A percentile compares a stretch with the other conserved stretches of the same genome.
These are phyloP conservation scores for Myriosclerotinia scirpicola DNA, from an alignment of 2,329 filamentous ascomycete species.

Conservation along the genomic window DNA sequence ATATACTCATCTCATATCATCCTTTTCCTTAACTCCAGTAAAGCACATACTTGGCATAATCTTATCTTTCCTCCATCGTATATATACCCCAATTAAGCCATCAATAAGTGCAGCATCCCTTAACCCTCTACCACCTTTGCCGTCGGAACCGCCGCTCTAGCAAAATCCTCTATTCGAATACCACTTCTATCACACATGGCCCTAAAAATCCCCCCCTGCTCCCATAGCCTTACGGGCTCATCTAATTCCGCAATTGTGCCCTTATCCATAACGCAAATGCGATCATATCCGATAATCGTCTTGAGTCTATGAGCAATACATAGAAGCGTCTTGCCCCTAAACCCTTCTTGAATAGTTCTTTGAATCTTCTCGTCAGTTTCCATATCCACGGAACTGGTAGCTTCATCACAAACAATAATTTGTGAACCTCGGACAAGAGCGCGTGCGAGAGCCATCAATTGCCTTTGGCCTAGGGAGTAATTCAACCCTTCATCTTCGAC, in stretches of 20 bases:
- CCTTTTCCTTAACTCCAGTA: not conserved
- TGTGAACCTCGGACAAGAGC: conserved; percentile 83
- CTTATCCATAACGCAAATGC: conserved; percentile 94
- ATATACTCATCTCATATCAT: not conserved
- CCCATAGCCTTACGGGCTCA: conserved; percentile 71
- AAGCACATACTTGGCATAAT: not conserved
- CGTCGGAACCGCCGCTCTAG: conserved; percentile 2
- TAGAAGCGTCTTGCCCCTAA: conserved; percentile 81
- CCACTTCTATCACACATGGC: conserved; percentile 67
- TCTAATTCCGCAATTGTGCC: conserved; percentile 87
- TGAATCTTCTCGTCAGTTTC: conserved; percentile 97
- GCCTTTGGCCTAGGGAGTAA: conserved; percentile 91
- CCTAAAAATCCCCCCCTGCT: conserved; percentile 72
- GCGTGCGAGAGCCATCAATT: conserved; percentile 90
- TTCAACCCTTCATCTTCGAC: conserved; percentile 96
- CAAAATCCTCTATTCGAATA: conserved; percentile 40
- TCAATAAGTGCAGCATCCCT: not conserved
- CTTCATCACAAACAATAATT: conserved; percentile 97
- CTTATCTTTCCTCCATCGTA: not conserved
- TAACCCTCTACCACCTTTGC: not conserved
- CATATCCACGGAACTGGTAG: conserved; percentile 89
- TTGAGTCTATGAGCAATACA: conserved; percentile 91
- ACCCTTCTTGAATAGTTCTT: conserved; percentile 78
- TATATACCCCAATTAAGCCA: not conserved
- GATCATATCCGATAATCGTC: conserved; percentile 91